These are phyloP conservation scores for Tylopilus felleus DNA, from an alignment of 768 basidiomycete genomes.

Conservation along the genomic window DNA sequence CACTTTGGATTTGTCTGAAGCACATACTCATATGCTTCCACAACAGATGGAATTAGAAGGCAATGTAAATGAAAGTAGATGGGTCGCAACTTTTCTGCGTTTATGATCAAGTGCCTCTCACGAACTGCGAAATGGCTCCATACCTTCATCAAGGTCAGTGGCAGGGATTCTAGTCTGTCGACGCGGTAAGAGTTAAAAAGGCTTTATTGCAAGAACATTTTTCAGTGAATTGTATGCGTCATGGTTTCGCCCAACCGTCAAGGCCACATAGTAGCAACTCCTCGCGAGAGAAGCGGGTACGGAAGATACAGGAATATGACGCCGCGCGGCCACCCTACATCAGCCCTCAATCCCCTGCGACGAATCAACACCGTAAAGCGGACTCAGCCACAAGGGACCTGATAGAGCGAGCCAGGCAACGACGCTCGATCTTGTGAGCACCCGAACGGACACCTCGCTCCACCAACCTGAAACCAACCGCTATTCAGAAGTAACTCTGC, in stretches of 20 bases:
- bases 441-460: conserved; percentile 62
- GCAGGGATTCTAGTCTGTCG: too few relatives aligned
- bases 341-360: conserved; percentile 38
- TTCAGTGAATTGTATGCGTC: conserved; percentile 50
- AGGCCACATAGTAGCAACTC: conserved; percentile 53
- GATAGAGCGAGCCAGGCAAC: conserved; percentile 36
- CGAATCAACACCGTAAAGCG: conserved; percentile 55
- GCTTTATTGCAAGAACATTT: neutral
- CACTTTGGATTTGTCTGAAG: too few relatives aligned
- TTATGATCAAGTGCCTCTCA: too few relatives aligned
- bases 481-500: conserved; percentile 46
- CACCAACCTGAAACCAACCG: conserved; percentile 71
- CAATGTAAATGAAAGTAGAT: too few relatives aligned
- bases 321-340: conserved; percentile 46
- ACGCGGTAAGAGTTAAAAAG: neutral
- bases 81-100: too few relatives aligned
- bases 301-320: conserved; percentile 84
- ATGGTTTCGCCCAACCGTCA: conserved; percentile 86
- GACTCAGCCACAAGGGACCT: conserved; percentile 42
- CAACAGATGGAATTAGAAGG: too few relatives aligned
- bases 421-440: conserved; percentile 50
- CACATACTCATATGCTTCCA: too few relatives aligned
- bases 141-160: too few relatives aligned
- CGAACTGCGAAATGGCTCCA: too few relatives aligned
- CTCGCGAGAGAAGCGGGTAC: conserved; percentile 44